Conservation (phyloP, 176 grass and related monocot genomes). For the Miscanthus lutarioriparius region DNA sequence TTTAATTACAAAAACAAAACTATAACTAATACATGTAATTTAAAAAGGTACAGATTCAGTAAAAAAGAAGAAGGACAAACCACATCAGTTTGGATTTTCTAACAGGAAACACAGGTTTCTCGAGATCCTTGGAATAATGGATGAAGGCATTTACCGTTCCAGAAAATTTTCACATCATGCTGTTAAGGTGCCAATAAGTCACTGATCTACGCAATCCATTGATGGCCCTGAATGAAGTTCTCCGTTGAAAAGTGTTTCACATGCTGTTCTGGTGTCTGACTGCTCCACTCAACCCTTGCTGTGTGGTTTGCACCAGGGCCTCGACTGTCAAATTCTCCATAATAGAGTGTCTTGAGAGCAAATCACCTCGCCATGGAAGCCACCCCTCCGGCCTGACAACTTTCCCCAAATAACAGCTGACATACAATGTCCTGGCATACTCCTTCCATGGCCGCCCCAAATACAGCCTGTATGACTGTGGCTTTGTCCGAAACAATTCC, state of each 20-base stretch:
- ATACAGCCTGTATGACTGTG: constrained; percentile 56
- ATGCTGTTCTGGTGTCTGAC: constrained; percentile 46
- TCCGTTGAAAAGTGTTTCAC: constrained; percentile 58
- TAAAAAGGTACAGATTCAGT: background rate
- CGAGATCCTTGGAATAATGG: background rate
- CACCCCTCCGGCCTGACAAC: constrained; percentile 75
- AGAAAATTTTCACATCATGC: background rate
- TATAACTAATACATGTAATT: constrained; percentile 4
- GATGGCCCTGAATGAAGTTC: constrained; percentile 79
- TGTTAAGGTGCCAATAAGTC: constrained; percentile 5
- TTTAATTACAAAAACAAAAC: constrained; percentile 16
- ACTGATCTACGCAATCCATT: constrained; percentile 56
- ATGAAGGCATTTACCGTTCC: background rate
- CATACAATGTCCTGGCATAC: constrained; percentile 63
- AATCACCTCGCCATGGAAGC: constrained; percentile 76
- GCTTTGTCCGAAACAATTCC: constrained; percentile 45
- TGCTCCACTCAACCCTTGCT: constrained; percentile 80
- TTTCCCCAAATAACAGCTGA: constrained; percentile 60
- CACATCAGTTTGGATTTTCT: background rate
- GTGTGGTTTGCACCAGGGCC: constrained; percentile 65
- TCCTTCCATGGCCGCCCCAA: constrained; percentile 94
- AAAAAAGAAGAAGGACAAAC: background rate
- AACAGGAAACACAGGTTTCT: background rate
- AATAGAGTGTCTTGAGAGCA: constrained; percentile 63
- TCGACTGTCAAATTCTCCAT: constrained; percentile 66